Evolutionary conservation across 495 filamentous ascomycete genomes (phyloP).

Genomic region (Hypoxylon lenormandii): DNA sequence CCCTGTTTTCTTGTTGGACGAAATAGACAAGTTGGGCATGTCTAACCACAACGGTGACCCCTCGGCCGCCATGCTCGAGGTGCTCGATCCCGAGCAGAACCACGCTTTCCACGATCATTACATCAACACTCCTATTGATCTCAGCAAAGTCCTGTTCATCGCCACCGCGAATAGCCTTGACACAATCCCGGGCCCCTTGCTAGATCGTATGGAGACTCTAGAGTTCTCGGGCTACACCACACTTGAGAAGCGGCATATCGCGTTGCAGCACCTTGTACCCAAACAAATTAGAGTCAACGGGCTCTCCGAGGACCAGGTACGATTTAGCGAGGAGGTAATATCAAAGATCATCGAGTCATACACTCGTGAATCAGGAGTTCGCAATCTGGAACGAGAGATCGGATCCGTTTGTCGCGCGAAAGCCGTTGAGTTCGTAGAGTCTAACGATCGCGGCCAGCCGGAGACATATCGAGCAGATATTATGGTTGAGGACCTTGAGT

Average conservation of each 20-base stretch:
- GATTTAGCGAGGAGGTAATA: conserved; percentile 82
- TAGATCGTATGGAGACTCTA: conserved; percentile 97
- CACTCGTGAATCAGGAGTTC: conserved; percentile 96
- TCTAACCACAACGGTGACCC: conserved; percentile 96
- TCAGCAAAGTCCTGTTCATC: conserved; percentile 97
- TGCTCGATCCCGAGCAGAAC: conserved; percentile 98
- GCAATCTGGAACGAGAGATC: conserved; percentile 94
- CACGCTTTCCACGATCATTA: conserved; percentile 95
- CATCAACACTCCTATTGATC: conserved; percentile 92
- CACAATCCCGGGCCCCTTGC: conserved; percentile 92
- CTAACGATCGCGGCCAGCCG: conserved; percentile 77
- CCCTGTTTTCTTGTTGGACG: conserved; percentile 95
- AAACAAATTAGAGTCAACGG: conserved; percentile 89
- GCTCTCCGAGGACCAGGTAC: conserved; percentile 76
- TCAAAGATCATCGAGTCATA: conserved; percentile 95
- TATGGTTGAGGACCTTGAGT: conserved; percentile 81
- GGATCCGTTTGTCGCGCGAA: conserved; percentile 94
- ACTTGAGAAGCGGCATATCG: conserved; percentile 97
- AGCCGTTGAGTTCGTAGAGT: conserved; percentile 92
- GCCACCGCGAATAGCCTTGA: conserved; percentile 97
- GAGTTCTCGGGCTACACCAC: conserved; percentile 94
- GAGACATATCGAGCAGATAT: conserved; percentile 80
- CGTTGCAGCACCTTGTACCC: conserved; percentile 88
- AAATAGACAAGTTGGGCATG: conserved; percentile 97
- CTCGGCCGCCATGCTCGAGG: conserved; percentile 98